Evolutionary conservation across 345 rosid genomes (phyloP), one percentile per base, ranked within the genome.

Genomic region (Salix viminalis): DNA sequence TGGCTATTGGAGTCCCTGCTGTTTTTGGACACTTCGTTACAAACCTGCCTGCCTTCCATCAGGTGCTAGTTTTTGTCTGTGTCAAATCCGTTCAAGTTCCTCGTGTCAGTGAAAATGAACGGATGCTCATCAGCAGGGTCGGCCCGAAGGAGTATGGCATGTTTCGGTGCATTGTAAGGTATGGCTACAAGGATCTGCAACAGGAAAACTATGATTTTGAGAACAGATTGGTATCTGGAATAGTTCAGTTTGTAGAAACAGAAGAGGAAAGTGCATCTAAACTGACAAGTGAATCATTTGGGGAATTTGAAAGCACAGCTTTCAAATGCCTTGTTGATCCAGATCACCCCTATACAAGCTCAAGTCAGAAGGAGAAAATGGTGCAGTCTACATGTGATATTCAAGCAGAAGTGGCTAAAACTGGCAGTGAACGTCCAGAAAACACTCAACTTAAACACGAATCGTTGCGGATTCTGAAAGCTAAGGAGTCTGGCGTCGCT

Each of bases 181-280:
- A 75, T 34, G 77, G 77, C 14, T 75, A 75, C 71, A 75, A 66
- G 21, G 77, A 75, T 48, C 76, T 85, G 67, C 94, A 85, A 42
- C 88, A 89, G 74, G 97, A 92, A 79, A 87, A 86, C 84, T 84
- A 89, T 73, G 88, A 88, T 62, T 92, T 92, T 56, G 97, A 92
- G 82, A 82, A 82, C 78, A 83, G 84, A 78, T 76, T 90, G 83
- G 88, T 90, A 8, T 77, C 88, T 1, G 89, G 84, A 34, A 82
- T 89, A 61, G 54, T 88, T 2, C 85, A 86, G 5, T 89, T 90
- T 30, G 84, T 90, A 6, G 89, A 92, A 79, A 81, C 87, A 11
- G 90, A 89, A 78, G 87, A 71, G 58, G 80, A 78, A 42, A 50
- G 39, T 46, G 19, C 58, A 61, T 52, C 24, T 15, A 41, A 37